These are phyloP conservation scores for Acrasis kona DNA, from an alignment of 78 protist species.

Conservation along the genomic window DNA sequence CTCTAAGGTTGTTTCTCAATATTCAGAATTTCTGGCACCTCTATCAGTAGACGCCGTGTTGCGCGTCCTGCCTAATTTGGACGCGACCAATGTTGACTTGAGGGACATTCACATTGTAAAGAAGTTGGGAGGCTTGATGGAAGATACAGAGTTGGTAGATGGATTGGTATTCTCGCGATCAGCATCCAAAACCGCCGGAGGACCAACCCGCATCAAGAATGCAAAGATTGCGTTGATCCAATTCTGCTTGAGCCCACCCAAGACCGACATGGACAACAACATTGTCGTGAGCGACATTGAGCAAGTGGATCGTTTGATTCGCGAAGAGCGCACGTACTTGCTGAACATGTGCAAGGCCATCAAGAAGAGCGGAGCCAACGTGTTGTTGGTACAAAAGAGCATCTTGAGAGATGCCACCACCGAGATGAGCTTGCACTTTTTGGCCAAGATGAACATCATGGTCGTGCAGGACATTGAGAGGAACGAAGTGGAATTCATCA, in stretches of 20 bases:
- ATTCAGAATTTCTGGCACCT: conserved; percentile 84
- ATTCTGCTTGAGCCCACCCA: conserved; percentile 97
- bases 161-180: conserved; percentile 89
- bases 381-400: conserved; percentile 93
- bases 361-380: conserved; percentile 91
- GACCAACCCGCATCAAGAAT: conserved; percentile 81
- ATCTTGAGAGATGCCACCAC: conserved; percentile 94
- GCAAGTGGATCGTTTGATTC: conserved; percentile 89
- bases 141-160: conserved; percentile 89
- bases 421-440: conserved; percentile 85
- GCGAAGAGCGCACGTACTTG: conserved; percentile 89
- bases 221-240: conserved; percentile 99
- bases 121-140: conserved; percentile 94
- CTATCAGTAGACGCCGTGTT: conserved; percentile 98
- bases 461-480: conserved; percentile 96
- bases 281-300: conserved; percentile 75
- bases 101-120: conserved; percentile 29
- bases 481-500: conserved; percentile 92
- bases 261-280: conserved; percentile 88
- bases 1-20: conserved; percentile 95
- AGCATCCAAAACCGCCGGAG: conserved; percentile 70
- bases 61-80: conserved; percentile 39
- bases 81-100: conserved; percentile 42
- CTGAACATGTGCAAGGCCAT: conserved; percentile 83
- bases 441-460: conserved; percentile 91